Conservation (phyloP, 345 rosid species). For the Lenwebbia sp. region DNA sequence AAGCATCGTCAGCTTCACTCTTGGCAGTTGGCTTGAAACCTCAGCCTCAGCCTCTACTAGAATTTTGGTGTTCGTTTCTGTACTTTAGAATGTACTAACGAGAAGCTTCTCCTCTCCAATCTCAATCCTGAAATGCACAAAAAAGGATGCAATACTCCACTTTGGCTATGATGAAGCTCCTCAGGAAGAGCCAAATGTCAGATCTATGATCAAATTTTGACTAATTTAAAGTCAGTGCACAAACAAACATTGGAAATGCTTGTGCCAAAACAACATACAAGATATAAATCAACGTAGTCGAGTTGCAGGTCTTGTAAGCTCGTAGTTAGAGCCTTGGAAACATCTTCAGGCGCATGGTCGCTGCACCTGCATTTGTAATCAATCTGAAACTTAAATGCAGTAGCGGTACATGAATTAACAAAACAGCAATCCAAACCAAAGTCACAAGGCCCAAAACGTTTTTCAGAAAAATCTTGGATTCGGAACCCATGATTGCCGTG, state of each 20-base stretch:
- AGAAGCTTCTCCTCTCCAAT: not conserved
- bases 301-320: constrained; percentile 40
- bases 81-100: not conserved
- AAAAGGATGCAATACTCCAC: not conserved
- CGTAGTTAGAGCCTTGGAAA: constrained; percentile 26
- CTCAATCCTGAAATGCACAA: not conserved
- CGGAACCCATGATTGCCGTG: not conserved
- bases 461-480: not conserved
- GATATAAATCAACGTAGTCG: constrained; percentile 40
- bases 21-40: not conserved
- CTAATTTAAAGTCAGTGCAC: not conserved
- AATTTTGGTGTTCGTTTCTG: not conserved
- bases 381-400: not conserved
- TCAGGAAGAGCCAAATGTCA: not conserved
- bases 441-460: not conserved
- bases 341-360: constrained; percentile 44
- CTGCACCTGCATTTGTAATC: constrained; percentile 26
- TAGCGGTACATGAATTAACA: not conserved
- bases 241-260: not conserved
- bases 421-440: not conserved
- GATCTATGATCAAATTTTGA: not conserved
- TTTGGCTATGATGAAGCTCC: not conserved
- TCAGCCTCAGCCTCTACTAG: not conserved
- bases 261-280: constrained; percentile 14
- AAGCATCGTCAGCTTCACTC: not conserved